A percentile compares a stretch with the other conserved stretches of the same genome.
Conservation (phyloP, 2,329 filamentous ascomycete species). For the Cytospora piceae region DNA sequence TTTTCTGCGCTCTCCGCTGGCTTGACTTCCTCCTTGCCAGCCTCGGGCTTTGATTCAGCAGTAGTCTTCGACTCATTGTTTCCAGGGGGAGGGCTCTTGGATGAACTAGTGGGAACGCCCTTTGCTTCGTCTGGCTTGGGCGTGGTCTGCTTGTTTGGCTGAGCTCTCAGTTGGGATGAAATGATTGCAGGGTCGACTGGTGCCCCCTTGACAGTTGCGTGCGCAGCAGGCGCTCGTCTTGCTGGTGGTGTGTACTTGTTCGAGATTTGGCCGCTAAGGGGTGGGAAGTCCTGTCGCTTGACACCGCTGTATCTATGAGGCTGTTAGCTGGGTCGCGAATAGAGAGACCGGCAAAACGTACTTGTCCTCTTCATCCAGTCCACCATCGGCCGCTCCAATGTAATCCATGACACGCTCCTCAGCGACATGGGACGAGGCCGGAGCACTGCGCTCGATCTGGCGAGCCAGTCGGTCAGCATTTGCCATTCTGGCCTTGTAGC, state of each 20-base stretch:
- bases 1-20: constrained; percentile 38
- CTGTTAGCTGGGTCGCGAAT: constrained; percentile 32
- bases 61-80: constrained; percentile 40
- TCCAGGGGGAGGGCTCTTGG: constrained; percentile 35
- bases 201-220: constrained; percentile 74
- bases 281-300: constrained; percentile 69
- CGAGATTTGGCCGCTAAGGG: constrained; percentile 57
- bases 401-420: constrained; percentile 82
- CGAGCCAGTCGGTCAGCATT: constrained; percentile 82
- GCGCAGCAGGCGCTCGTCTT: constrained; percentile 74
- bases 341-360: constrained; percentile 46
- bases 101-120: constrained; percentile 28
- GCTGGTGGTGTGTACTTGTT: constrained; percentile 91
- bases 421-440: constrained; percentile 80
- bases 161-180: constrained; percentile 71
- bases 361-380: constrained; percentile 91
- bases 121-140: constrained; percentile 45
- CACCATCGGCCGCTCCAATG: constrained; percentile 65
- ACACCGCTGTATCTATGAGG: constrained; percentile 85
- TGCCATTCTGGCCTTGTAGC: constrained; percentile 77
- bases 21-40: constrained; percentile 39
- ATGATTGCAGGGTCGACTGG: constrained; percentile 90
- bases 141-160: constrained; percentile 46
- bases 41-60: constrained; percentile 32
- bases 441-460: constrained; percentile 80